Evolutionary conservation across 306 rosid genomes (phyloP).

Genomic region (Corylus heterophylla): DNA sequence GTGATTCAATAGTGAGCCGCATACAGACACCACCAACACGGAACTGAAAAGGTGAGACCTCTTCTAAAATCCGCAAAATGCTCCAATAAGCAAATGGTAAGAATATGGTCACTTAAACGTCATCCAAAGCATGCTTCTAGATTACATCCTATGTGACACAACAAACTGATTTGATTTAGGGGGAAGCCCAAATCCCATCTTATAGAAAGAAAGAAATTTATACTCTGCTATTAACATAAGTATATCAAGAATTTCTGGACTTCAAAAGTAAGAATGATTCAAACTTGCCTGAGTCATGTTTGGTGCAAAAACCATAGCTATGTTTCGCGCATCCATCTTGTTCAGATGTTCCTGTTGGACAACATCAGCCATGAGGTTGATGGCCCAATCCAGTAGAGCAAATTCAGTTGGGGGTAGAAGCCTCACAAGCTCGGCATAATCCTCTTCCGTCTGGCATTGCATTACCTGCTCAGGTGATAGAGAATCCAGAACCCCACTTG

Average conservation of each 20-base stretch:
- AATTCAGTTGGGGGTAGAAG: conserved; percentile 72
- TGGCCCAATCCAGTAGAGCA: conserved; percentile 83
- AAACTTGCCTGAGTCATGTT: conserved; percentile 89
- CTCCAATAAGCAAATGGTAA: not conserved
- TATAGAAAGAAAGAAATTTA: not conserved
- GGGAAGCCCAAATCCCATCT: conserved; percentile 9
- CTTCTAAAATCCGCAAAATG: not conserved
- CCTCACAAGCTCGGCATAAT: conserved; percentile 61
- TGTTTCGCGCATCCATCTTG: conserved; percentile 87
- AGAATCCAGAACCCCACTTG: conserved; percentile 69
- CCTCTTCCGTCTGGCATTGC: conserved; percentile 78
- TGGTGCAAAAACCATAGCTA: conserved; percentile 97
- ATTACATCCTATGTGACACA: not conserved
- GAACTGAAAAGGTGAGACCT: not conserved
- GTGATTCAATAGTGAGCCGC: not conserved
- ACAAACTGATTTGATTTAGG: not conserved
- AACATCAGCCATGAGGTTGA: conserved; percentile 94
- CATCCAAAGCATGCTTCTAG: not conserved
- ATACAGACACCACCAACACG: not conserved
- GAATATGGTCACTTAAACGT: not conserved
- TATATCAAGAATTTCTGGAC: conserved; percentile 3
- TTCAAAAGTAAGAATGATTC: not conserved
- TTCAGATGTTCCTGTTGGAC: conserved; percentile 70
- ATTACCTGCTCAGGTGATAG: conserved; percentile 71
- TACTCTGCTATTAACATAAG: not conserved